Conservation (phyloP, 163 green algal genomes). For the Scenedesmus sp. region DNA sequence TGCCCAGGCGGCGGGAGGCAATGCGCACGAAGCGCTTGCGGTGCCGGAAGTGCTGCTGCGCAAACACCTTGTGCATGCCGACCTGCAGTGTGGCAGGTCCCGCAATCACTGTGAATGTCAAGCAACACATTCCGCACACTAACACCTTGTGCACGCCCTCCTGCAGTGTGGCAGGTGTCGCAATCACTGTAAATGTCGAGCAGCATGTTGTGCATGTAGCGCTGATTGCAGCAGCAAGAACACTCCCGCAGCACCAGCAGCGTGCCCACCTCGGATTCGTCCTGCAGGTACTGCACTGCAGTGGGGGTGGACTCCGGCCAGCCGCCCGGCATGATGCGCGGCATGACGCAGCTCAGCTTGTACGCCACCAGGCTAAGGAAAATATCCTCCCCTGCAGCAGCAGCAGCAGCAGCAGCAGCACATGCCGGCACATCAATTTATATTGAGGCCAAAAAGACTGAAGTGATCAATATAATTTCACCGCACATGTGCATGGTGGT, state of each 20-base stretch:
- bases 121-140: too few relatives aligned
- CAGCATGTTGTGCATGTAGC: too few relatives aligned
- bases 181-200: too few relatives aligned
- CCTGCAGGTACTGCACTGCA: neutral
- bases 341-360: slow-evolving; percentile 13
- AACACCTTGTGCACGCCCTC: too few relatives aligned
- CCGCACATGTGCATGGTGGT: too few relatives aligned
- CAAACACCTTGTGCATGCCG: slow-evolving; percentile 24
- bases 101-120: too few relatives aligned
- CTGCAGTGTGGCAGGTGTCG: too few relatives aligned
- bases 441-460: too few relatives aligned
- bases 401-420: neutral
- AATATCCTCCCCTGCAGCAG: slow-evolving; percentile 23
- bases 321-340: neutral
- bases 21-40: slow-evolving; percentile 19
- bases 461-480: too few relatives aligned
- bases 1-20: neutral
- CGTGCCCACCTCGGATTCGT: neutral
- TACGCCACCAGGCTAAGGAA: neutral
- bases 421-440: too few relatives aligned
- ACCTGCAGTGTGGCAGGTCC: neutral
- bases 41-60: neutral
- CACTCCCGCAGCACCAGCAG: neutral
- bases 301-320: neutral
- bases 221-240: neutral